Evolutionary conservation across 2,329 filamentous ascomycete genomes (phyloP), one percentile per base, ranked within the genome.

Genomic region (Monosporascus cannonballus): DNA sequence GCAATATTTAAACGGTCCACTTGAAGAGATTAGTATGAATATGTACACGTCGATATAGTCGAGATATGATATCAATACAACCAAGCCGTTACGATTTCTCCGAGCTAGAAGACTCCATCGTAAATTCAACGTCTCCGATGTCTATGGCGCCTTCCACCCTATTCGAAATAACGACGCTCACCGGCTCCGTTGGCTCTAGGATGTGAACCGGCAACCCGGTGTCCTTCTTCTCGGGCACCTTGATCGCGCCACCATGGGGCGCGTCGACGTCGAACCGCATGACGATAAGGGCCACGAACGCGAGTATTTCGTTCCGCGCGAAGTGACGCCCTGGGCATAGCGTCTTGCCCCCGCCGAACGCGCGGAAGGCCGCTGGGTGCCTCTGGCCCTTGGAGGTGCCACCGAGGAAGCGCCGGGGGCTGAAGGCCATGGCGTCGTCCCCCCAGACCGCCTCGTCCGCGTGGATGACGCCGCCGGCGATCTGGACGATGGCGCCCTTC

Each of bases 401-500:
- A 20, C 30, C 41, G 42, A 73, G 54, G 58, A 78, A 78, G 9
- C 74, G 71, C 6, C 57, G 41, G 0, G 74, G 67, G 37, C 76
- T 71, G 60, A 79, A 79, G 1, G 54, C 48, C 2, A 57, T 56
- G 1, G 65, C 72, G 38, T 76, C 70, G 1, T 67, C 57, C 4
- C 76, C 76, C 76, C 75, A 78, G 50, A 77, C 69, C 1, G 63
- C 56, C 7, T 59, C 50, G 20, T 73, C 67, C 2, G 64, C 58
- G 53, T 79, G 76, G 15, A 76, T 69, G 4, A 75, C 67, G 9
- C 70, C 69, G 14, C 71, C 71, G 0, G 71, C 69, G 34, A 78
- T 70, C 56, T 78, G 73, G 5, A 78, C 67, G 1, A 76, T 57
- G 4, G 67, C 63, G 20, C 67, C 68, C 41, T 73, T 73, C 49